These are phyloP conservation scores for Geum urbanum DNA, from an alignment of 306 rosid genomes.

Conservation along the genomic window DNA sequence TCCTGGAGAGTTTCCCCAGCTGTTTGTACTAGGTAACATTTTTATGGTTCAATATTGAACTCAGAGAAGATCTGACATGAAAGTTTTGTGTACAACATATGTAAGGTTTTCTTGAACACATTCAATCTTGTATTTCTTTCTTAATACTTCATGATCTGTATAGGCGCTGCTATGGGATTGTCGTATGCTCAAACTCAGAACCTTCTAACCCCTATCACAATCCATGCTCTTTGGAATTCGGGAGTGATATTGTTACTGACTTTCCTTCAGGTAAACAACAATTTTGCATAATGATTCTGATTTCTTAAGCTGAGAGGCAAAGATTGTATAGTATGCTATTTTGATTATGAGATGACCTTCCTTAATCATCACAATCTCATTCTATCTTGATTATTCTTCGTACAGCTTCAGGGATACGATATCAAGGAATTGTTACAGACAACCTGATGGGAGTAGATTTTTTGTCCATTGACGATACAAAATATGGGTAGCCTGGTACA, in stretches of 20 bases:
- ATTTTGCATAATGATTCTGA: not conserved
- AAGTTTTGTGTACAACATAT: not conserved
- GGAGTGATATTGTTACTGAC: conserved; percentile 90
- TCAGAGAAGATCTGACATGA: conserved; percentile 10
- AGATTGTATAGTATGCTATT: not conserved
- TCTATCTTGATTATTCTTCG: not conserved
- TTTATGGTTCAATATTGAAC: not conserved
- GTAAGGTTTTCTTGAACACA: not conserved
- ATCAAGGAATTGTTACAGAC: conserved; percentile 91
- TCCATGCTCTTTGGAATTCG: conserved; percentile 93
- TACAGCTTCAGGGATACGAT: conserved; percentile 89
- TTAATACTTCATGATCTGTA: conserved; percentile 18
- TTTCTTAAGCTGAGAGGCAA: not conserved
- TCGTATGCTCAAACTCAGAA: conserved; percentile 97
- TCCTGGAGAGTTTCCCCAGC: conserved; percentile 95
- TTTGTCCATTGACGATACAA: conserved; percentile 19
- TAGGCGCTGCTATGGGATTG: conserved; percentile 83
- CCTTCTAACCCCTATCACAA: conserved; percentile 90
- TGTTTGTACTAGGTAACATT: conserved; percentile 78
- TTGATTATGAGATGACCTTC: too few relatives aligned
- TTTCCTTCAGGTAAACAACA: conserved; percentile 61
- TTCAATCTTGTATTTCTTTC: not conserved
- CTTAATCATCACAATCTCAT: too few relatives aligned
- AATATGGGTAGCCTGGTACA: not conserved
- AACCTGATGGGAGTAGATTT: conserved; percentile 37